phyloP scores from a whole-genome alignment of 1,284 basidiomycete genomes.

The Macrocystidia cucumis region DNA sequence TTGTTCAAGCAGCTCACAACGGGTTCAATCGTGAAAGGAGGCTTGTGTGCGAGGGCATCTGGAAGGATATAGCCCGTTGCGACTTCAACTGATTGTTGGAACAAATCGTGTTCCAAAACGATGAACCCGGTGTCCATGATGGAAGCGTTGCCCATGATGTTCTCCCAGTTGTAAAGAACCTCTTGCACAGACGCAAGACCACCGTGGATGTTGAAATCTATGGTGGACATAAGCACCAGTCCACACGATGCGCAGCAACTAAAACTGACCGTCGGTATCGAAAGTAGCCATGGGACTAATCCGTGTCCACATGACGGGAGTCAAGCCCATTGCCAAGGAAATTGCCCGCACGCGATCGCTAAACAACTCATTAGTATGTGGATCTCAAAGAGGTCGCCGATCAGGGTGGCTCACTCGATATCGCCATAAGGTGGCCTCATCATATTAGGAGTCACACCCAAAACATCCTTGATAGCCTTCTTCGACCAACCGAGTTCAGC shows the following conservation, averaged over 20 bases:
- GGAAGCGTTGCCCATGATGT: constrained; percentile 48
- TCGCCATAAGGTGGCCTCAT: constrained; percentile 67
- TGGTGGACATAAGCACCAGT: constrained; percentile 11
- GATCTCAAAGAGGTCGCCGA: no score
- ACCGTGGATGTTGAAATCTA: constrained; percentile 71
- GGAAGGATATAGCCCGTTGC: constrained; percentile 67
- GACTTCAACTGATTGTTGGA: constrained; percentile 61
- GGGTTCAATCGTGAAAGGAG: constrained; percentile 53
- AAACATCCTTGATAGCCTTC: constrained; percentile 75
- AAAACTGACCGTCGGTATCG: constrained; percentile 49
- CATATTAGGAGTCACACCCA: constrained; percentile 62
- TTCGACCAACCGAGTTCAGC: constrained; percentile 86
- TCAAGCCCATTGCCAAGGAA: constrained; percentile 58
- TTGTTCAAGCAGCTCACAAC: constrained; percentile 64
- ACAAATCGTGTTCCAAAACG: constrained; percentile 71
- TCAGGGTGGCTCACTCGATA: constrained; percentile 48
- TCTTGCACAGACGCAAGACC: constrained; percentile 51
- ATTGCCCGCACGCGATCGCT: constrained; percentile 82
- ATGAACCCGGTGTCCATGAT: constrained; percentile 53
- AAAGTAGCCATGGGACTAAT: constrained; percentile 49
- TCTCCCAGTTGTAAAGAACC: constrained; percentile 58
- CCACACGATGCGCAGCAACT: constrained; percentile 4
- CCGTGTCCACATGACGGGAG: constrained; percentile 64
- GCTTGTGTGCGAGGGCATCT: constrained; percentile 52
- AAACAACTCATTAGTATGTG: no score